phyloP scores from a whole-genome alignment of 768 basidiomycete species.

The Pleurotus eryngii region DNA sequence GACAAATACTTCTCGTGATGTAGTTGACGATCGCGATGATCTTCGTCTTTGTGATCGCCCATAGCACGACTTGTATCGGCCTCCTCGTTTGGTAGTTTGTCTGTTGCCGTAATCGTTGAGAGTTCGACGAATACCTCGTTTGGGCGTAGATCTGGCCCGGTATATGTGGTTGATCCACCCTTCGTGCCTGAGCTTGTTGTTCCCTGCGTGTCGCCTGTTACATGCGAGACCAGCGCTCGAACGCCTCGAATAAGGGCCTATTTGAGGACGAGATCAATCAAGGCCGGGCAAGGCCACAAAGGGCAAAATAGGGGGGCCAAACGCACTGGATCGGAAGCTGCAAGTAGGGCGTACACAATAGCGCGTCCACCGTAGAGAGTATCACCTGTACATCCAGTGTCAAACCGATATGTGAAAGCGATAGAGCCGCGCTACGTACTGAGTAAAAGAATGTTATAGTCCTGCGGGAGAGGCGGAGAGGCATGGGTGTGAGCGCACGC shows the following conservation, averaged over 20 bases:
- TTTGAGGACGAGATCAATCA: neutral
- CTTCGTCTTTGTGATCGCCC: neutral
- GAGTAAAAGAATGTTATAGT: neutral
- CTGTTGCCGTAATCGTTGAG: neutral
- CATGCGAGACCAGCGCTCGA: neutral
- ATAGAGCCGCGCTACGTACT: neutral
- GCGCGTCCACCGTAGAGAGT: slow-evolving; percentile 13
- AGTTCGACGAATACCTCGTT: slow-evolving; percentile 1
- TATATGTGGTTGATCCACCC: neutral
- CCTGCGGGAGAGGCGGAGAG: neutral
- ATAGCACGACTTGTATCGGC: neutral
- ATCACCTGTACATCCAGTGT: slow-evolving; percentile 3
- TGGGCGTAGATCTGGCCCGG: neutral
- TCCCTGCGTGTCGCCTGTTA: neutral
- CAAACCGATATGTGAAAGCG: neutral
- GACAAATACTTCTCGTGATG: too few species aligned
- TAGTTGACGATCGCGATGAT: neutral
- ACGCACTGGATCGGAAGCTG: slow-evolving; percentile 13
- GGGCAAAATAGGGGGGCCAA: too few species aligned
- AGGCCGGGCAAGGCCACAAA: neutral
- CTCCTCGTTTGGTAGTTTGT: neutral
- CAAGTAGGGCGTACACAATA: slow-evolving; percentile 11
- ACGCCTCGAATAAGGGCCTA: slow-evolving; percentile 1
- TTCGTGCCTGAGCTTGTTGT: neutral
- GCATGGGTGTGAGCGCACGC: neutral